Percentiles rank a stretch among this genome's conserved stretches.
phyloP scores from a whole-genome alignment of 352 stramenopile species.

The Phytophthora nicotianae region DNA sequence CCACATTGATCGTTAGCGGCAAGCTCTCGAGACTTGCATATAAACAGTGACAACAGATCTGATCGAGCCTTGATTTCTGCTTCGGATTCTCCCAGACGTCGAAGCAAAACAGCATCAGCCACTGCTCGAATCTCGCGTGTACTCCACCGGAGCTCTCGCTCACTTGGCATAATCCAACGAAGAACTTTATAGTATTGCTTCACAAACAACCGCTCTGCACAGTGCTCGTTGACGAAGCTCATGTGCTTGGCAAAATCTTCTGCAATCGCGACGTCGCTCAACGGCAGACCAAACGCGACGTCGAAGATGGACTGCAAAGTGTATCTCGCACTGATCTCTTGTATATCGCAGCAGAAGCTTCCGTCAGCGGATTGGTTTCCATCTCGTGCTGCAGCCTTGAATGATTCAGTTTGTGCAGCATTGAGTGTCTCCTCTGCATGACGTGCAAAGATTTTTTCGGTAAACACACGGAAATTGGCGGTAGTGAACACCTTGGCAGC shows the following conservation, averaged over 20 bases:
- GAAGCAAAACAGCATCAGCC: constrained; percentile 52
- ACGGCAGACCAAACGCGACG: constrained; percentile 55
- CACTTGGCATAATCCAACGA: constrained; percentile 64
- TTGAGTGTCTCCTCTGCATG: constrained; percentile 38
- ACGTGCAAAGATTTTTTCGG: constrained; percentile 52
- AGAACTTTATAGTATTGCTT: constrained; percentile 73
- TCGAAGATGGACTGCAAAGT: constrained; percentile 65
- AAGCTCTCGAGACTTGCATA: constrained; percentile 56
- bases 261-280: constrained; percentile 39
- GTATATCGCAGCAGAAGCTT: constrained; percentile 54
- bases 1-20: neutral
- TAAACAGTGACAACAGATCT: constrained; percentile 64
- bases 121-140: constrained; percentile 40
- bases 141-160: constrained; percentile 42
- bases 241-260: constrained; percentile 52
- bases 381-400: constrained; percentile 1
- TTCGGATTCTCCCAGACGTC: constrained; percentile 40
- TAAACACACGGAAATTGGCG: constrained; percentile 54
- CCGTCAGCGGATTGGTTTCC: neutral
- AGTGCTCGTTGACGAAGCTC: constrained; percentile 61
- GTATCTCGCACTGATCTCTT: constrained; percentile 54
- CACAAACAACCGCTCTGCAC: constrained; percentile 58
- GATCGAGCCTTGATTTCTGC: constrained; percentile 36
- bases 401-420: constrained; percentile 8
- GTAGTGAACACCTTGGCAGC: constrained; percentile 90